phyloP scores from a whole-genome alignment of 1,284 basidiomycete genomes.

The Moesziomyces antarcticus region DNA sequence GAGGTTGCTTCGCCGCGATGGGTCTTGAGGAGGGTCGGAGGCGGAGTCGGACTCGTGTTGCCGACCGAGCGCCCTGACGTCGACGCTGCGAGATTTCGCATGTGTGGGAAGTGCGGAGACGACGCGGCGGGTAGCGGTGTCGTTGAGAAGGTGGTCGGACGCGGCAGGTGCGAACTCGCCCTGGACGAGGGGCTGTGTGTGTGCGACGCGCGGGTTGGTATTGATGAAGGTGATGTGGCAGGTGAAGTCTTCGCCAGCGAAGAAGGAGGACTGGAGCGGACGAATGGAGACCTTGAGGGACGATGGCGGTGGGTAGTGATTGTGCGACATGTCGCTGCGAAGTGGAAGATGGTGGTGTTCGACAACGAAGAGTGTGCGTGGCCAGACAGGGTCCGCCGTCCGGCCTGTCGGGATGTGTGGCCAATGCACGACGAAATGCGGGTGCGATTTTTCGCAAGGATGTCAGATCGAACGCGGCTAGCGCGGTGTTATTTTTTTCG shows the following conservation, averaged over 20 bases:
- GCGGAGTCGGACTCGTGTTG: conserved; percentile 7
- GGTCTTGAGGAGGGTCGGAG: not conserved
- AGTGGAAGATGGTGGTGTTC: not conserved
- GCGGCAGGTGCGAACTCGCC: conserved; percentile 25
- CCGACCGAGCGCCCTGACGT: conserved; percentile 38
- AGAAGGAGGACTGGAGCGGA: conserved; percentile 87
- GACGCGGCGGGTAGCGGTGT: conserved; percentile 14
- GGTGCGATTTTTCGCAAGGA: no score
- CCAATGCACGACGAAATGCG: no score
- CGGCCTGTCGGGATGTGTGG: no score
- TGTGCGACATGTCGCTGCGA: conserved; percentile 12
- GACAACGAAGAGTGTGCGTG: no score
- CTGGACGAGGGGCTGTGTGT: conserved; percentile 69
- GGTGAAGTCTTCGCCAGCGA: conserved; percentile 87
- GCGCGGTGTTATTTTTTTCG: no score
- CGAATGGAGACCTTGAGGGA: conserved; percentile 70
- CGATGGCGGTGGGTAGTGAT: conserved; percentile 14
- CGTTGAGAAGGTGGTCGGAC: conserved; percentile 3
- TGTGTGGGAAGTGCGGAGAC: conserved; percentile 36
- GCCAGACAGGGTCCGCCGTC: no score
- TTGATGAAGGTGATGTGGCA: conserved; percentile 89
- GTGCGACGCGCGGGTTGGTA: conserved; percentile 71
- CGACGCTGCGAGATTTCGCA: conserved; percentile 48
- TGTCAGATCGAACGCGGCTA: no score
- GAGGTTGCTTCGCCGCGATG: conserved; percentile 13